Evolutionary conservation across 805 yeast genomes (phyloP).

Genomic region (Myxozyma monticola): DNA sequence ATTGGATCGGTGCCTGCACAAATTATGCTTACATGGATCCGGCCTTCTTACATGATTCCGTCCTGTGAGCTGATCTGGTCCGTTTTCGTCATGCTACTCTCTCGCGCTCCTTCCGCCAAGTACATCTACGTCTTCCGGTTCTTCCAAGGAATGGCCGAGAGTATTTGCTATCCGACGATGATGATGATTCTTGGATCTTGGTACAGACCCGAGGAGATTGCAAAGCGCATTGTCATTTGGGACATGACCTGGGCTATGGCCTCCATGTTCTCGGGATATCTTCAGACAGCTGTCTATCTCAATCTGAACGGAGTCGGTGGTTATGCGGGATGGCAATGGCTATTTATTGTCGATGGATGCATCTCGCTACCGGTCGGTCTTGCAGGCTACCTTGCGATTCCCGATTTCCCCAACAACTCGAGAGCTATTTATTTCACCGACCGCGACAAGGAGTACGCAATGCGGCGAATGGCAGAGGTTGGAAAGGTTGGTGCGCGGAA

Average conservation of each 20-base stretch:
- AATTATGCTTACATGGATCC: slow-evolving; percentile 58
- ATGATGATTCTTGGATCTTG: slow-evolving; percentile 61
- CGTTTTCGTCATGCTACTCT: slow-evolving; percentile 58
- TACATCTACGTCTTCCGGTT: slow-evolving; percentile 64
- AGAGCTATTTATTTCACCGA: slow-evolving; percentile 50
- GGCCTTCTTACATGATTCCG: slow-evolving; percentile 56
- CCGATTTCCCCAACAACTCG: slow-evolving; percentile 67
- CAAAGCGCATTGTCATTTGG: slow-evolving; percentile 60
- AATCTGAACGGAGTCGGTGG: slow-evolving; percentile 54
- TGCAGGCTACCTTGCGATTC: slow-evolving; percentile 55
- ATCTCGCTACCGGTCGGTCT: slow-evolving; percentile 60
- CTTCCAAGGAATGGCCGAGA: slow-evolving; percentile 68
- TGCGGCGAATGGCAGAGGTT: slow-evolving; percentile 16
- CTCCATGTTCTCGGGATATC: slow-evolving; percentile 58
- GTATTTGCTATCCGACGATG: slow-evolving; percentile 49
- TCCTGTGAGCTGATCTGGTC: slow-evolving; percentile 67
- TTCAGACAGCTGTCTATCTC: slow-evolving; percentile 57
- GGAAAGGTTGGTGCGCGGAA: slow-evolving; percentile 19
- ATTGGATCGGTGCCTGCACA: slow-evolving; percentile 55
- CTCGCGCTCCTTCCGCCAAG: slow-evolving; percentile 49
- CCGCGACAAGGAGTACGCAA: slow-evolving; percentile 12
- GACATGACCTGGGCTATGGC: slow-evolving; percentile 66
- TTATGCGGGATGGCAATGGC: slow-evolving; percentile 70
- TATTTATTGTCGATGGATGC: slow-evolving; percentile 63
- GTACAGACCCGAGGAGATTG: slow-evolving; percentile 57